A percentile compares a stretch with the other conserved stretches of the same genome.
These are phyloP conservation scores for Musa balbisiana DNA, from an alignment of 202 grass and related monocot genomes.

Conservation along the genomic window DNA sequence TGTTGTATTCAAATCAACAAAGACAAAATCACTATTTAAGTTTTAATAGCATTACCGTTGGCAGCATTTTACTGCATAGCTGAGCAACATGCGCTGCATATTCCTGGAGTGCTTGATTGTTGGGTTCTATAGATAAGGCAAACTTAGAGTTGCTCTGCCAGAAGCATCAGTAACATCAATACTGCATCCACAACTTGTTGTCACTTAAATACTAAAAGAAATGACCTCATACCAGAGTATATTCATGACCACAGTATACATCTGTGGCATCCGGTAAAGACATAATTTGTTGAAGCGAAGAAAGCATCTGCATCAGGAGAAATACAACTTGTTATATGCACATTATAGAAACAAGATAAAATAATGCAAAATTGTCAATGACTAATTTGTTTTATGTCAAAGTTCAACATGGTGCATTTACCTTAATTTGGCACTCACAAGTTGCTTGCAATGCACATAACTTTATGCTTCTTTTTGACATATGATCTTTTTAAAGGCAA, in stretches of 20 bases:
- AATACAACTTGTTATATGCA: constrained; percentile 6
- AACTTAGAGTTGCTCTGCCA: constrained; percentile 90
- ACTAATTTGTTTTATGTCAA: too few relatives aligned
- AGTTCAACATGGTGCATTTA: too few relatives aligned
- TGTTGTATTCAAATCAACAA: not conserved
- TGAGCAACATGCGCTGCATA: constrained; percentile 60
- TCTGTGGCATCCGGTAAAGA: constrained; percentile 79
- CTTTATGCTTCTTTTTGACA: too few relatives aligned
- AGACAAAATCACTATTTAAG: not conserved
- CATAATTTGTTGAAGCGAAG: constrained; percentile 78
- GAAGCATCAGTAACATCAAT: constrained; percentile 7
- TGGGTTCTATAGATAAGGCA: constrained; percentile 82
- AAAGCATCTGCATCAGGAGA: constrained; percentile 59
- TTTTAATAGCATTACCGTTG: constrained; percentile 57
- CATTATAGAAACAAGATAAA: too few relatives aligned
- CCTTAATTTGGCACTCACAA: too few relatives aligned
- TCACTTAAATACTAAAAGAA: constrained; percentile 13
- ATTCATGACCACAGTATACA: constrained; percentile 93
- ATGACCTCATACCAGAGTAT: constrained; percentile 61
- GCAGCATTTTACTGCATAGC: constrained; percentile 65
- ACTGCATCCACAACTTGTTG: constrained; percentile 21
- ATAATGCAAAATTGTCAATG: too few relatives aligned
- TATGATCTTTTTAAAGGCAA: not conserved
- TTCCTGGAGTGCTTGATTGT: constrained; percentile 76
- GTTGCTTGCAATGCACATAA: too few relatives aligned